Evolutionary conservation across 139 green algal species (phyloP).

Genomic region (Volvox reticuliferus): DNA sequence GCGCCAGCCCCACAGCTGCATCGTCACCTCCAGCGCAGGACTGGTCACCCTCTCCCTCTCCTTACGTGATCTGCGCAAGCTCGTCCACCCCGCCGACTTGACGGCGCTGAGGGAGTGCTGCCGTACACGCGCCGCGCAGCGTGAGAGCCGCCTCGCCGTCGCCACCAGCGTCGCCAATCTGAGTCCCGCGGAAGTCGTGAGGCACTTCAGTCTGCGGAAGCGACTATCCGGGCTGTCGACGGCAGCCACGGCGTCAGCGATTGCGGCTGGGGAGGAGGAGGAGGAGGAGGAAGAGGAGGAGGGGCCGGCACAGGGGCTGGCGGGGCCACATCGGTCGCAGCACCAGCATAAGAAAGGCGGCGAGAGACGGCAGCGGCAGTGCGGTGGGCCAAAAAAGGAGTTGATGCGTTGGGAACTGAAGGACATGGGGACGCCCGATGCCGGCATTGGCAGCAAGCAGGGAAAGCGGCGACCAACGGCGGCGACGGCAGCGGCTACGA

Average conservation of each 20-base stretch:
- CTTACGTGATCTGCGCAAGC: not conserved
- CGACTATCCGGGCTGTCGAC: too few species aligned
- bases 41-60: not conserved
- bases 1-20: slow-evolving; percentile 7
- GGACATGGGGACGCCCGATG: too few species aligned
- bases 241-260: too few species aligned
- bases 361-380: too few species aligned
- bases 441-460: too few species aligned
- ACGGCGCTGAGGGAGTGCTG: not conserved
- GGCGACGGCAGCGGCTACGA: too few species aligned
- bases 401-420: too few species aligned
- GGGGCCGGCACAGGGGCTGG: not conserved
- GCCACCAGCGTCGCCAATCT: not conserved
- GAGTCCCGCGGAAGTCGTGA: not conserved
- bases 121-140: not conserved
- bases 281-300: not conserved
- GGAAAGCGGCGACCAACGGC: too few species aligned
- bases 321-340: not conserved
- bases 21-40: not conserved
- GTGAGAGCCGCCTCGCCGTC: not conserved
- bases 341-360: too few species aligned
- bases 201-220: not conserved
- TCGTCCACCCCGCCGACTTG: slow-evolving; percentile 15
- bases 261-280: not conserved
- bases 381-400: too few species aligned